These are phyloP conservation scores for Aspergillus sp. DNA, from an alignment of 2,329 filamentous ascomycete species.

Conservation along the genomic window DNA sequence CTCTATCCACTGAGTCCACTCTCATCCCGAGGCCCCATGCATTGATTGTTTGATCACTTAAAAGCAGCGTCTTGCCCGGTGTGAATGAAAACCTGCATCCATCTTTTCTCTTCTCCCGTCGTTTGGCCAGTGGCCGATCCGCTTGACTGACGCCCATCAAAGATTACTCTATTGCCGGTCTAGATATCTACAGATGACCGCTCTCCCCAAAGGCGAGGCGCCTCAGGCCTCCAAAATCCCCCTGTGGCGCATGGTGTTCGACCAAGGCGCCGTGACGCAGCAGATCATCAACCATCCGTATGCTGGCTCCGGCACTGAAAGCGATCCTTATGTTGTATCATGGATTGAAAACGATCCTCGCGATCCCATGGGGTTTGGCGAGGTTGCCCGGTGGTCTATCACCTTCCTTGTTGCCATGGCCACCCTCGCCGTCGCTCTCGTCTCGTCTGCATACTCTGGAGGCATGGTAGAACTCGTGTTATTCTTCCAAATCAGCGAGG, in stretches of 20 bases:
- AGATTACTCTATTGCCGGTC: too few species aligned
- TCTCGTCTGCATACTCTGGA: slow-evolving; percentile 9
- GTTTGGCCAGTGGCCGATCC: too few species aligned
- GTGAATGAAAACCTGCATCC: too few species aligned
- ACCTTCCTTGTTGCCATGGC: slow-evolving; percentile 5
- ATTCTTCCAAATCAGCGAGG: slow-evolving; percentile 5
- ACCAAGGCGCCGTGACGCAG: slow-evolving; percentile 8
- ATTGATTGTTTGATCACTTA: too few species aligned
- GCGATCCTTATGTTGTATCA: slow-evolving; percentile 10
- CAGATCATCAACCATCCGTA: slow-evolving; percentile 6
- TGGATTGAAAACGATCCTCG: slow-evolving; percentile 11
- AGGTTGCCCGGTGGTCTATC: slow-evolving; percentile 5
- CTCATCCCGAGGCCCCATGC: too few species aligned
- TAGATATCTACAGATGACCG: neutral
- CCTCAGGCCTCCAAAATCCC: slow-evolving; percentile 1
- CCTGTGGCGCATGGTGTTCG: slow-evolving; percentile 10
- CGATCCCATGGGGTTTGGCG: slow-evolving; percentile 6
- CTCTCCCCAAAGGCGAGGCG: neutral
- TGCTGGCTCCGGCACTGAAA: slow-evolving; percentile 8
- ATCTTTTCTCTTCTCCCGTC: too few species aligned
- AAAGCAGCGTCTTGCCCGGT: too few species aligned
- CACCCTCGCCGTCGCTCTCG: slow-evolving; percentile 7
- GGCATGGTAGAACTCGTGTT: slow-evolving; percentile 6
- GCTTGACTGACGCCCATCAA: too few species aligned
- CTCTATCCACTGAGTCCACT: too few species aligned